Evolutionary conservation across 352 stramenopile genomes (phyloP).

Genomic region (Phytopythium cucurbitacearum): DNA sequence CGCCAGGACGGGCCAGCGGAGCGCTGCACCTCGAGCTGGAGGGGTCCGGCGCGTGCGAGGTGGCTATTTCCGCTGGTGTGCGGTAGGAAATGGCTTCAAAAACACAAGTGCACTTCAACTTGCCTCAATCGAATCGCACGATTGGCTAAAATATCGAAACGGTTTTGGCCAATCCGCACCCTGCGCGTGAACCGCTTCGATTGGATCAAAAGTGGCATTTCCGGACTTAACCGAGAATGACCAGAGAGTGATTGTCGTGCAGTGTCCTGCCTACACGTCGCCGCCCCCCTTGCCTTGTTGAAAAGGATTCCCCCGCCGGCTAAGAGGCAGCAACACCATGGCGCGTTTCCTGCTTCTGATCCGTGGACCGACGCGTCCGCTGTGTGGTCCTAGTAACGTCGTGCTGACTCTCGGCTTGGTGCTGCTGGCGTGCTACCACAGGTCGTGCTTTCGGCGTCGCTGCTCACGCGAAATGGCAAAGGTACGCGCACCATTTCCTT

Average conservation of each 20-base stretch:
- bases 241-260: neutral
- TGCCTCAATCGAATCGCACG: neutral
- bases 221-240: neutral
- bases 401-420: neutral
- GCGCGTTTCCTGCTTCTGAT: neutral
- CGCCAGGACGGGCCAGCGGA: constrained; percentile 38
- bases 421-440: constrained; percentile 13
- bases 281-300: neutral
- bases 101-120: constrained; percentile 6
- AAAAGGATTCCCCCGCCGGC: constrained; percentile 6
- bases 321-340: neutral
- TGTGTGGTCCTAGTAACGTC: neutral
- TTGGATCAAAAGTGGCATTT: constrained; percentile 5
- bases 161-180: constrained; percentile 3
- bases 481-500: constrained; percentile 35
- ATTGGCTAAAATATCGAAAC: constrained; percentile 1
- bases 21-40: constrained; percentile 51
- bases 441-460: constrained; percentile 95
- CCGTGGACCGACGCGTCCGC: too few species aligned
- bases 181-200: constrained; percentile 6
- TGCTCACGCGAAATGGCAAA: constrained; percentile 94
- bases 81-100: constrained; percentile 15
- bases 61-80: constrained; percentile 47
- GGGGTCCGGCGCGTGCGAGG: constrained; percentile 32
- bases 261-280: neutral